Evolutionary conservation across 305 asterid genomes (phyloP), one percentile per base, ranked within the genome.

Genomic region (Plantago rigida): DNA sequence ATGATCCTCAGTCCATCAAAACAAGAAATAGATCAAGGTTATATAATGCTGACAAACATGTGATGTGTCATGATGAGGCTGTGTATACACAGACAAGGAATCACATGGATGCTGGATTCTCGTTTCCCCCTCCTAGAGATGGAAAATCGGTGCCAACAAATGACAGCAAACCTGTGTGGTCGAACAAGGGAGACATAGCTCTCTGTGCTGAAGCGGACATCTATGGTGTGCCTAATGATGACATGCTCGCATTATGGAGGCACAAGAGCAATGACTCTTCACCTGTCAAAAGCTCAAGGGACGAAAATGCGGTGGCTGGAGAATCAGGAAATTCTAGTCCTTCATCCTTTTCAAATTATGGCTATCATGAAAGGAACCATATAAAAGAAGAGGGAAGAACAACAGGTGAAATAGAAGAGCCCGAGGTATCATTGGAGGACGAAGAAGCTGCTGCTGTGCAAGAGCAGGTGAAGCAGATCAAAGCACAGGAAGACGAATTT

Each of bases 381-480:
- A 77, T 78, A 71, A 76, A 79, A 77, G 87, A 80, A 67, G 80
- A 73, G 65, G 77, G 47, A 39, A 65, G 71, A 73, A 57, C 75
- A 53, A 59, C 76, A 24, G 79, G 71, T 56, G 77, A 67, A 52
- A 71, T 79, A 75, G 96, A 82, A 77, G 95, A 79, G 70, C 81
- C 82, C 52, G 91, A 66, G 74, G 62, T 76, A 19, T 76, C 75
- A 58, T 50, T 87, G 72, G 99, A 93, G 79, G 99, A 92, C 47
- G 97, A 92, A 60, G 99, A 92, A 75, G 92, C 92, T 73, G 84
- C 84, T 75, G 99, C 95, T 55, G 96, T 92, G 54, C 96, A 86
- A 74, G 99, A 92, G 78, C 99, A 92, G 72, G 99, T 92, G 69
- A 86, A 80, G 73, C 99, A 92, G 77, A 92, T 92, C 66, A 89